Percentiles rank a stretch among this genome's conserved stretches.
Evolutionary conservation across 2,329 filamentous ascomycete genomes (phyloP).

Genomic region (Zelopaecilomyces penicillatus): DNA sequence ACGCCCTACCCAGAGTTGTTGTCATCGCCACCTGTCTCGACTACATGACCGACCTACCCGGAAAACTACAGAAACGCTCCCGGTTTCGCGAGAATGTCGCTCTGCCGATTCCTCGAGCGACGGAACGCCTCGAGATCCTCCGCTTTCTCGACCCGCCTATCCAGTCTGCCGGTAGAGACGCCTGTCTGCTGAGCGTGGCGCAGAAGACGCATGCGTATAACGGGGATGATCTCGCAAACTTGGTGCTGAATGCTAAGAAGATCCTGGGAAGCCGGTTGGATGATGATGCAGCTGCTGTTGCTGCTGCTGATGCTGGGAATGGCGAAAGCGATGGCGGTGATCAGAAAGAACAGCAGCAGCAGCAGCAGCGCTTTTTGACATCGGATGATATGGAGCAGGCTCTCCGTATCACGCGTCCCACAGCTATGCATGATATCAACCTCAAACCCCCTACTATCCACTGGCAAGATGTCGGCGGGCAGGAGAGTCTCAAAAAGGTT

Average conservation of each 20-base stretch:
- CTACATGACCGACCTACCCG: slow-evolving; percentile 63
- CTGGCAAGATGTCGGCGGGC: slow-evolving; percentile 85
- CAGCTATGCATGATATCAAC: slow-evolving; percentile 82
- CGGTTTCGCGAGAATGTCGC: slow-evolving; percentile 61
- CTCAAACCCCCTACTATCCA: slow-evolving; percentile 77
- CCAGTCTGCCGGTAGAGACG: slow-evolving; percentile 38
- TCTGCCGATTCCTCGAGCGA: slow-evolving; percentile 66
- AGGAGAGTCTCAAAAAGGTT: slow-evolving; percentile 62
- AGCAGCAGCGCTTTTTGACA: slow-evolving; percentile 22
- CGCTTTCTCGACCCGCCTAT: slow-evolving; percentile 45
- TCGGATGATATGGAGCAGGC: slow-evolving; percentile 55
- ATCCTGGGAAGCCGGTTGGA: slow-evolving; percentile 19
- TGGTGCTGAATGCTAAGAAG: slow-evolving; percentile 37
- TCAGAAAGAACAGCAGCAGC: background rate
- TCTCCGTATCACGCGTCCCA: slow-evolving; percentile 62
- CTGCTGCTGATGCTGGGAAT: slow-evolving; percentile 1
- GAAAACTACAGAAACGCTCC: slow-evolving; percentile 54
- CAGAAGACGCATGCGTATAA: slow-evolving; percentile 83
- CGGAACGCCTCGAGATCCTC: slow-evolving; percentile 66
- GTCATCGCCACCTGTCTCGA: slow-evolving; percentile 68
- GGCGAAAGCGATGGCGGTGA: slow-evolving; percentile 5
- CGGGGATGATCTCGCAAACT: slow-evolving; percentile 61
- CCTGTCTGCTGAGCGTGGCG: slow-evolving; percentile 52
- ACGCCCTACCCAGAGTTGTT: slow-evolving; percentile 49
- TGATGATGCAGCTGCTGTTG: slow-evolving; percentile 8